Conservation (phyloP, 2,329 filamentous ascomycete genomes). For the Ascochyta rabiei region DNA sequence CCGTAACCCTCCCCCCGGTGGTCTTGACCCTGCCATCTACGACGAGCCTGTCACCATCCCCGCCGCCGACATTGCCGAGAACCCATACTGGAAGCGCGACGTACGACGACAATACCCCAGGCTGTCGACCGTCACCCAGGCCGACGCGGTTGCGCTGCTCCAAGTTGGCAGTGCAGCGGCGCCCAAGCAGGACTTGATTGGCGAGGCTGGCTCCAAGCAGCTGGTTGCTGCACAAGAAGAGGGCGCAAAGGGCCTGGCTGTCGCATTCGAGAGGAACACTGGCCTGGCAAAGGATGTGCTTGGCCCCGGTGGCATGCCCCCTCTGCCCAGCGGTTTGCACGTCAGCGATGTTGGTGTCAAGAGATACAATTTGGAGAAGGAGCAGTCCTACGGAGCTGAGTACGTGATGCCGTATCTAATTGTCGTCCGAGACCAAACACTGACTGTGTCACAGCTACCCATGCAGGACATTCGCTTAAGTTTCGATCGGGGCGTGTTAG, state of each 20-base stretch:
- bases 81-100: slow-evolving; percentile 97
- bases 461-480: slow-evolving; percentile 53
- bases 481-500: not conserved
- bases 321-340: slow-evolving; percentile 76
- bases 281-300: slow-evolving; percentile 64
- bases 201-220: slow-evolving; percentile 73
- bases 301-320: slow-evolving; percentile 80
- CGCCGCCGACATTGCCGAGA: slow-evolving; percentile 87
- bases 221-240: slow-evolving; percentile 78
- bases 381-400: slow-evolving; percentile 68
- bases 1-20: slow-evolving; percentile 83
- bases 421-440: slow-evolving; percentile 2
- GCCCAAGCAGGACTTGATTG: slow-evolving; percentile 81
- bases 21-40: slow-evolving; percentile 71
- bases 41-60: slow-evolving; percentile 83
- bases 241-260: slow-evolving; percentile 72
- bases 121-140: slow-evolving; percentile 79
- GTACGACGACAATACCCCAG: slow-evolving; percentile 80
- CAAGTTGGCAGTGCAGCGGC: slow-evolving; percentile 79
- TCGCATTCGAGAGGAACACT: slow-evolving; percentile 72
- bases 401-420: slow-evolving; percentile 34
- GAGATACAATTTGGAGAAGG: slow-evolving; percentile 70
- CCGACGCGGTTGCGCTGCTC: slow-evolving; percentile 83
- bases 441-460: slow-evolving; percentile 47
- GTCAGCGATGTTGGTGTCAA: slow-evolving; percentile 63